phyloP scores from a whole-genome alignment of 306 rosid genomes.

The Carpinus fangiana region DNA sequence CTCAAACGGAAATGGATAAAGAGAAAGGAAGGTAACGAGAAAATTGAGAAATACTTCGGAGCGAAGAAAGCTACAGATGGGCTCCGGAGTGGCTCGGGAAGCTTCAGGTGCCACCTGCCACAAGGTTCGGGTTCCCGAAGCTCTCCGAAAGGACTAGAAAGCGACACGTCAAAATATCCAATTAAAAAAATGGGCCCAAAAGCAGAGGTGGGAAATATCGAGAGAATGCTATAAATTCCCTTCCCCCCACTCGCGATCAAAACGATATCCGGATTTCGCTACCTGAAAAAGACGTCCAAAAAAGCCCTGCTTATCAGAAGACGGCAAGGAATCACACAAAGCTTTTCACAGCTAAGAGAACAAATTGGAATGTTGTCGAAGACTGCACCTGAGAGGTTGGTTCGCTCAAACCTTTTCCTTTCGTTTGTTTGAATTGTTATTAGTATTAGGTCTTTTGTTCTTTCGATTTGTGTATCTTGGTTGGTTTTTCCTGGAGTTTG shows the following conservation, averaged over 20 bases:
- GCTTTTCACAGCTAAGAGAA: neutral
- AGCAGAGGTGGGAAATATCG: constrained; percentile 31
- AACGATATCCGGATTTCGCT: constrained; percentile 2
- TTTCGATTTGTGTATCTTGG: neutral
- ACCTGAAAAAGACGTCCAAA: neutral
- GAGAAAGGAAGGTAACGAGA: neutral
- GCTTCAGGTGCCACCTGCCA: constrained; percentile 39
- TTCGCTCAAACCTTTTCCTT: neutral
- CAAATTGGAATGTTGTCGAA: constrained; percentile 13
- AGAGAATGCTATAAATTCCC: constrained; percentile 51
- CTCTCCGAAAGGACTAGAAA: constrained; percentile 26
- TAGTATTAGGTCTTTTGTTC: neutral
- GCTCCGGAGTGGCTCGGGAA: constrained; percentile 29
- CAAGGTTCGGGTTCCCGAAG: neutral
- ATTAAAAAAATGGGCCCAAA: neutral
- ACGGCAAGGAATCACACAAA: neutral
- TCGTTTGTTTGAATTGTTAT: neutral
- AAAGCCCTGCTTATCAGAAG: neutral
- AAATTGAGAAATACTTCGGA: neutral
- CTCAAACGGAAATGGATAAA: neutral
- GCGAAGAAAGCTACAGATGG: constrained; percentile 26
- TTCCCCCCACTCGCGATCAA: accelerated
- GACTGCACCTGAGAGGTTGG: constrained; percentile 37
- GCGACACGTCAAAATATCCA: constrained; percentile 32
- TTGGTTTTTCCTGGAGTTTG: neutral